Base-by-base conservation (phyloP, 306 rosid species). In the Mimosa pudica region DNA sequence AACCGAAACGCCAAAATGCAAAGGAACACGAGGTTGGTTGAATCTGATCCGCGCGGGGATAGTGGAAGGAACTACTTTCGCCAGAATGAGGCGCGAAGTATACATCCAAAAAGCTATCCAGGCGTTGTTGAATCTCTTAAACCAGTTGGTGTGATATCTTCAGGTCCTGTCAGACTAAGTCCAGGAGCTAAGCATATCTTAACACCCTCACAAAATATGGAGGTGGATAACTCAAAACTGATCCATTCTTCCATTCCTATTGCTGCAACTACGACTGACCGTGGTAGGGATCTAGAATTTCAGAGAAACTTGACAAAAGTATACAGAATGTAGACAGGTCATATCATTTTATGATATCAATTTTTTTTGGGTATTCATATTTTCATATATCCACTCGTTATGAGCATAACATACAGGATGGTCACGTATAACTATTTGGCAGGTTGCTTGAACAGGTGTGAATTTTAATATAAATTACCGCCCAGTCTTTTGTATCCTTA, bases 161-260 rank as follows among this genome's bases (percentile, higher is more conserved):
- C 90, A 35, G 92, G 95, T 71, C 88, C 92, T 45, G 55, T 86
- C 63, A 88, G 88, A 75, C 88, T 87, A 68, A 74, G 85, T 45
- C 89, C 92, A 54, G 97, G 95, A 70, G 88, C 92, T 79, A 89
- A 82, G 80, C 92, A 88, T 79, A 86, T 92, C 75, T 68, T 85
- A 74, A 86, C 84, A 76, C 90, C 95, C 3, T 83, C 83, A 62
- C 93, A 82, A 76, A 82, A 79, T 61, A 36, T 77, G 73, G 92
- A 85, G 84, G 79, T 77, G 75, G 91, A 90, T 73, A 80, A 79
- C 77, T 77, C 84, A 73, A 80, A 83, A 82, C 84, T 84, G 4
- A 83, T 82, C 80, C 89, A 84, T 80, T 87, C 91, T 64, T 77
- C 90, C 11, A 75, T 87, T 77, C 95, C 94, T 16, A 82, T 85